A percentile compares a stretch with the other conserved stretches of the same genome.
These are phyloP conservation scores for Aureobasidium zeae DNA, from an alignment of 2,329 filamentous ascomycete species.

Conservation along the genomic window DNA sequence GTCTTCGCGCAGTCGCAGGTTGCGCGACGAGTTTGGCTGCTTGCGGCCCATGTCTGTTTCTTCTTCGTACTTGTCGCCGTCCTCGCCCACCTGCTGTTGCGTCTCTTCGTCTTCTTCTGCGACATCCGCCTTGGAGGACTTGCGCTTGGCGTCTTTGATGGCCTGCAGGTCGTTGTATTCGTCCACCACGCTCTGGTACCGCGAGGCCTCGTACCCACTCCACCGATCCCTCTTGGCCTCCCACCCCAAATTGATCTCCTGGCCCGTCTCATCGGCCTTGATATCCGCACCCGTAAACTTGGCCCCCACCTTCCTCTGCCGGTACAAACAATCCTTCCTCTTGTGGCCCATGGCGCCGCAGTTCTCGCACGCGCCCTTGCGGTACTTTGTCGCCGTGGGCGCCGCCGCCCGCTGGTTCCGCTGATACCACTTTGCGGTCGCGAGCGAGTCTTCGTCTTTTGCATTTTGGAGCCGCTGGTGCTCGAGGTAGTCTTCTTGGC, in stretches of 20 bases:
- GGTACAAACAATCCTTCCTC: conserved; percentile 81
- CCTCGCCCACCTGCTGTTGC: conserved; percentile 41
- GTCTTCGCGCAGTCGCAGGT: conserved; percentile 86
- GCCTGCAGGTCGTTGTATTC: conserved; percentile 82
- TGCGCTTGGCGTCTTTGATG: conserved; percentile 42
- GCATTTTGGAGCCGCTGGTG: conserved; percentile 79
- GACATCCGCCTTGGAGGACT: conserved; percentile 24
- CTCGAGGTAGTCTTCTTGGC: conserved; percentile 80
- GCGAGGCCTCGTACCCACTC: conserved; percentile 90
- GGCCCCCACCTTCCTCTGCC: conserved; percentile 80
- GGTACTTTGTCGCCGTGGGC: conserved; percentile 79
- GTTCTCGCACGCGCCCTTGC: conserved; percentile 97
- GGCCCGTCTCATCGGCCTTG: conserved; percentile 78
- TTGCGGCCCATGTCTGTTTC: conserved; percentile 95
- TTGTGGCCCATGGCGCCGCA: conserved; percentile 97
- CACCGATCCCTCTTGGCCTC: conserved; percentile 96
- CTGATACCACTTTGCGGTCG: conserved; percentile 81
- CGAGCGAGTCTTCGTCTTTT: conserved; percentile 47
- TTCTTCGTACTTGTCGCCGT: conserved; percentile 67
- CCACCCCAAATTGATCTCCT: conserved; percentile 83
- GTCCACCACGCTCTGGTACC: conserved; percentile 79
- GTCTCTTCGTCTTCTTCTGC: conserved; percentile 32
- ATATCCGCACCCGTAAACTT: conserved; percentile 91
- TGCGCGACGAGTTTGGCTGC: conserved; percentile 81
- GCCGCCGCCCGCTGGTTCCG: conserved; percentile 75